Evolutionary conservation across 2,329 filamentous ascomycete genomes (phyloP).

Genomic region (Neoascochyta sp.): DNA sequence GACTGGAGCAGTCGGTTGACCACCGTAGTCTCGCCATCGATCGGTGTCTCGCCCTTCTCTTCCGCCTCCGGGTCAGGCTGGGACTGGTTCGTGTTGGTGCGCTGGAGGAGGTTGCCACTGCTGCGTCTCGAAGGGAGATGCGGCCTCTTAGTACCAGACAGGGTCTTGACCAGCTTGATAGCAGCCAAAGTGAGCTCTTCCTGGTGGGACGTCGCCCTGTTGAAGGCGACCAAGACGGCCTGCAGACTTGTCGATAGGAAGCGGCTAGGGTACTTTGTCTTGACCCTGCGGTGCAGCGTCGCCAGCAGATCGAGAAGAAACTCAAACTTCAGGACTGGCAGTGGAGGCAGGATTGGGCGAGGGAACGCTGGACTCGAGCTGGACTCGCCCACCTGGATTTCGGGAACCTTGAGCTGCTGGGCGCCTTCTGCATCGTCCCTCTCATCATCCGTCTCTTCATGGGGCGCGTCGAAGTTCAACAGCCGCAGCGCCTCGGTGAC

Average conservation of each 20-base stretch:
- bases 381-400: constrained; percentile 29
- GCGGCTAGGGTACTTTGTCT: constrained; percentile 72
- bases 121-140: constrained; percentile 56
- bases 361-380: constrained; percentile 29
- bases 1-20: constrained; percentile 65
- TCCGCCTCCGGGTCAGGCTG: constrained; percentile 59
- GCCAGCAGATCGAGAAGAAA: constrained; percentile 67
- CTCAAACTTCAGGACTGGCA: constrained; percentile 58
- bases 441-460: constrained; percentile 57
- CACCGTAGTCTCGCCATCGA: constrained; percentile 56
- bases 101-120: constrained; percentile 45
- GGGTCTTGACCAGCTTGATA: constrained; percentile 65
- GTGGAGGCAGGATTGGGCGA: constrained; percentile 29
- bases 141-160: constrained; percentile 66
- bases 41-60: constrained; percentile 45
- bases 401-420: constrained; percentile 15
- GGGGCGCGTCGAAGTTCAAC: constrained; percentile 48
- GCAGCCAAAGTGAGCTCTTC: constrained; percentile 67
- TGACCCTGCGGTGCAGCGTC: constrained; percentile 69
- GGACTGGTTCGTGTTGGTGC: constrained; percentile 33
- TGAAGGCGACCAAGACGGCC: constrained; percentile 65
- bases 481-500: constrained; percentile 68
- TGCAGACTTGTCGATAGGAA: constrained; percentile 76
- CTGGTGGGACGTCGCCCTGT: constrained; percentile 51
- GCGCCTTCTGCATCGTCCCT: constrained; percentile 10